Conservation (phyloP, 306 rosid species). For the Acmispon strigosus region DNA sequence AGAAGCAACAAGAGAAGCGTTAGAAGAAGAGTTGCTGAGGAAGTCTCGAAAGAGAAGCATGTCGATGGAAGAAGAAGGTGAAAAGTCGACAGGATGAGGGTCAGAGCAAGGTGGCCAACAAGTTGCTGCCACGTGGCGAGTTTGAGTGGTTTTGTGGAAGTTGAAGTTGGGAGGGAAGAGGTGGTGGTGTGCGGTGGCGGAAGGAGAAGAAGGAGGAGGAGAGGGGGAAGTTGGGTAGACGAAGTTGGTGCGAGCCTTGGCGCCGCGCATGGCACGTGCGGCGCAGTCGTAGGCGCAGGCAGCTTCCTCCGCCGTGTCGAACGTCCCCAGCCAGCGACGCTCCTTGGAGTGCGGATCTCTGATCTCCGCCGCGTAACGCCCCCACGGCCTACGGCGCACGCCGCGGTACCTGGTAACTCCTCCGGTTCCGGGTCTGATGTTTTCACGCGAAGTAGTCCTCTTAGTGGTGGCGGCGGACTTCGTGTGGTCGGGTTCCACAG, state of each 20-base stretch:
- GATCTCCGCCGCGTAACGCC: constrained; percentile 95
- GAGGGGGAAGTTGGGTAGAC: constrained; percentile 42
- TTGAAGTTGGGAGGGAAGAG: constrained; percentile 23
- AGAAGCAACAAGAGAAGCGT: constrained; percentile 10
- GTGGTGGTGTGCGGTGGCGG: not conserved
- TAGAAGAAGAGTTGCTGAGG: constrained; percentile 21
- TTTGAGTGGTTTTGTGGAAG: not conserved
- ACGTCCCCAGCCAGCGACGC: constrained; percentile 92
- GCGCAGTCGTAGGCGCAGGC: constrained; percentile 96
- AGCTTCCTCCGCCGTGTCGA: constrained; percentile 97
- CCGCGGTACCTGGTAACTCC: constrained; percentile 68
- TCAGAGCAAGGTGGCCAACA: constrained; percentile 27
- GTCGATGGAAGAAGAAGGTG: constrained; percentile 29
- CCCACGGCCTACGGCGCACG: constrained; percentile 96
- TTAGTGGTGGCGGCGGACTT: not conserved
- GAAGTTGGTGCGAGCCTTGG: constrained; percentile 83
- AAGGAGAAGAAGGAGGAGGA: constrained; percentile 13
- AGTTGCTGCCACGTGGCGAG: constrained; percentile 4
- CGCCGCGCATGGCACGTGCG: constrained; percentile 90
- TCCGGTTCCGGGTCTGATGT: not conserved
- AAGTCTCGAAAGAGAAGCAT: constrained; percentile 50
- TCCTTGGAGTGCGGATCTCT: constrained; percentile 89
- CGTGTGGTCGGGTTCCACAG: constrained; percentile 11
- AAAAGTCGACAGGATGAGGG: not conserved
- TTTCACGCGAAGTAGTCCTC: constrained; percentile 39